Conservation (phyloP, 306 rosid species). For the Begonia masoniana region DNA sequence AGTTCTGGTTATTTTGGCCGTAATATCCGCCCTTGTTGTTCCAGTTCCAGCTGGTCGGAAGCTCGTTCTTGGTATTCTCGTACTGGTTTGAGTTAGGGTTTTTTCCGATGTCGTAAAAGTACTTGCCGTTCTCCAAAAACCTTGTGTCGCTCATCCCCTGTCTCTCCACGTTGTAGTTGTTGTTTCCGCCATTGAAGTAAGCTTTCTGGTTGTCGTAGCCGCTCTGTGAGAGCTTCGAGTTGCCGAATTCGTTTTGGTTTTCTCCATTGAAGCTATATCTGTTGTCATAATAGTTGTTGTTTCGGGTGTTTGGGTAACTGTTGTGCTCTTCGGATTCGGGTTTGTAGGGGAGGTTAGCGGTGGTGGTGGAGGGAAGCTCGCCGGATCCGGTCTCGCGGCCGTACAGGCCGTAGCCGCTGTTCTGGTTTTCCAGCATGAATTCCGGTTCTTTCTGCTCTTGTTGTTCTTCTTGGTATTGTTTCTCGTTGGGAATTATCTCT, state of each 20-base stretch:
- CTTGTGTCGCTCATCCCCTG: slow-evolving; percentile 94
- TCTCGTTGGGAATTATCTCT: not conserved
- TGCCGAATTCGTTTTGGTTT: slow-evolving; percentile 6
- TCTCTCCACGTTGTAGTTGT: slow-evolving; percentile 27
- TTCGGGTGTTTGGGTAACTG: slow-evolving; percentile 10
- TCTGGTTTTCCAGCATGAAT: slow-evolving; percentile 49
- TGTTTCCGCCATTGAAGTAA: slow-evolving; percentile 8
- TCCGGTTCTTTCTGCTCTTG: slow-evolving; percentile 34
- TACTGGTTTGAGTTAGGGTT: slow-evolving; percentile 21
- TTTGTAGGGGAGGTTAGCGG: slow-evolving; percentile 18
- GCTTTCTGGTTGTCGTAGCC: slow-evolving; percentile 19
- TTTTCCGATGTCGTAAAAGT: slow-evolving; percentile 33
- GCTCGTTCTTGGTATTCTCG: slow-evolving; percentile 19
- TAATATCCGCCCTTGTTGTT: slow-evolving; percentile 29
- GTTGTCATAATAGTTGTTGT: slow-evolving; percentile 17
- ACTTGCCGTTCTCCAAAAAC: slow-evolving; percentile 61
- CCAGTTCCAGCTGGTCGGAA: slow-evolving; percentile 16
- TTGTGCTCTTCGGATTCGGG: slow-evolving; percentile 21
- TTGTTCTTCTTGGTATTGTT: slow-evolving; percentile 7
- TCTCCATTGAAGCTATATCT: slow-evolving; percentile 5
- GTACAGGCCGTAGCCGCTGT: slow-evolving; percentile 61
- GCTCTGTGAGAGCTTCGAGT: slow-evolving; percentile 18
- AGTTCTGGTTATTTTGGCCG: slow-evolving; percentile 32
- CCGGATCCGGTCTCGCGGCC: slow-evolving; percentile 53
- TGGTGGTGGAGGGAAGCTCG: slow-evolving; percentile 19